These are phyloP conservation scores for Solanum sitiens DNA, from an alignment of 257 asterid genomes.

Conservation along the genomic window DNA sequence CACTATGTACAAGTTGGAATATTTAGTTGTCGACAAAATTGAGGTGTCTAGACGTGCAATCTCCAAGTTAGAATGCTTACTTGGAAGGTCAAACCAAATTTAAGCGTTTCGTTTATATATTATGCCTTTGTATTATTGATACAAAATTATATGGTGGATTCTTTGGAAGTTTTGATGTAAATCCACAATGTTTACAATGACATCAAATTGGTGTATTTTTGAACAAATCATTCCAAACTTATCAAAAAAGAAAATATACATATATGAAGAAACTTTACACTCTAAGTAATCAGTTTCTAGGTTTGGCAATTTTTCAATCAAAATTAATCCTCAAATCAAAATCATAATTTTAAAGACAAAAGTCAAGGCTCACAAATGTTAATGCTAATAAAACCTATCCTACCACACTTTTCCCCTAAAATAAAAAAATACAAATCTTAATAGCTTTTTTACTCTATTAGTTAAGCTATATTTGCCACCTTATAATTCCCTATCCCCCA, in stretches of 20 bases:
- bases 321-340: not conserved
- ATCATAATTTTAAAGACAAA: not conserved
- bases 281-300: not conserved
- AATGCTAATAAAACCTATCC: not conserved
- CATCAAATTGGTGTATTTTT: not conserved
- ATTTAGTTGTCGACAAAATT: not conserved
- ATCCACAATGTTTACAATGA: not conserved
- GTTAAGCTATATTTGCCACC: not conserved
- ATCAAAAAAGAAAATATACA: not conserved
- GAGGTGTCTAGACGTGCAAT: not conserved
- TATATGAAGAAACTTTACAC: not conserved
- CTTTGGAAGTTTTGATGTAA: not conserved
- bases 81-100: not conserved
- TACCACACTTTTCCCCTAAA: not conserved
- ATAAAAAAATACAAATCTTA: too few relatives aligned
- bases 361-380: not conserved
- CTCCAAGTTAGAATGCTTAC: not conserved
- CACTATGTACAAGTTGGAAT: not conserved
- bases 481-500: not conserved
- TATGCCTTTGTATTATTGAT: not conserved
- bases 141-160: not conserved
- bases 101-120: not conserved
- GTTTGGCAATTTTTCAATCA: not conserved
- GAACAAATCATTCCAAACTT: not conserved
- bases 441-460: too few relatives aligned